Percentiles rank a stretch among this genome's conserved stretches.
phyloP scores from a whole-genome alignment of 768 basidiomycete genomes.

The Phaeotremella skinneri region DNA sequence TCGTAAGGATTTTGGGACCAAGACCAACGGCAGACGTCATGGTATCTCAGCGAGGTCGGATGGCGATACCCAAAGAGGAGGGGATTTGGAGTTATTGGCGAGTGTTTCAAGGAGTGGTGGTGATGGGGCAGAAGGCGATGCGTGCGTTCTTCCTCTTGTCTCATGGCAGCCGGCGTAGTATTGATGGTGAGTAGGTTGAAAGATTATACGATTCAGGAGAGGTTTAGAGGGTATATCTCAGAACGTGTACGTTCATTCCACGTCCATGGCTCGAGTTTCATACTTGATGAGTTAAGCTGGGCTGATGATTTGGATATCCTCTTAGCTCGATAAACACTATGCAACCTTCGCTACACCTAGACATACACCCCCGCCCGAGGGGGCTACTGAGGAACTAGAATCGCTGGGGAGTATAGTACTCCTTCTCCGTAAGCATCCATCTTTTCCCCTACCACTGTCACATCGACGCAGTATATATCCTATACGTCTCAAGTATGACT shows the following conservation, averaged over 20 bases:
- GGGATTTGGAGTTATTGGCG: constrained; percentile 49
- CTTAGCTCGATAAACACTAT: constrained; percentile 42
- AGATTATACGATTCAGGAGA: constrained; percentile 38
- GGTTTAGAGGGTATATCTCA: constrained; percentile 44
- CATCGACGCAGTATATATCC: too few relatives aligned
- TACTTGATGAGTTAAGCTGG: background rate
- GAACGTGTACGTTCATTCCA: constrained; percentile 46
- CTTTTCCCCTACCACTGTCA: too few relatives aligned
- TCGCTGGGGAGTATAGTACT: constrained; percentile 46
- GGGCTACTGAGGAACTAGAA: constrained; percentile 36
- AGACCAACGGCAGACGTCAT: constrained; percentile 19
- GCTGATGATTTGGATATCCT: background rate
- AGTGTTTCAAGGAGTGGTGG: constrained; percentile 48
- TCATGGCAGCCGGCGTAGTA: background rate
- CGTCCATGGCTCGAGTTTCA: background rate
- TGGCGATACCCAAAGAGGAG: constrained; percentile 6
- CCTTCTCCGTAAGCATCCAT: constrained; percentile 30
- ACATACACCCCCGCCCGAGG: constrained; percentile 21
- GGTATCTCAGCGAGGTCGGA: background rate
- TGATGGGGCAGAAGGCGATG: constrained; percentile 48
- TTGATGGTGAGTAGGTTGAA: constrained; percentile 37
- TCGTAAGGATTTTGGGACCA: constrained; percentile 5
- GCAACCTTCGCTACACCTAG: constrained; percentile 18
- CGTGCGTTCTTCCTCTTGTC: constrained; percentile 29
- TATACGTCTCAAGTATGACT: background rate